A percentile compares a stretch with the other conserved stretches of the same genome.
Evolutionary conservation across 2,329 filamentous ascomycete species (phyloP).

Genomic region (Colletotrichum phormii): DNA sequence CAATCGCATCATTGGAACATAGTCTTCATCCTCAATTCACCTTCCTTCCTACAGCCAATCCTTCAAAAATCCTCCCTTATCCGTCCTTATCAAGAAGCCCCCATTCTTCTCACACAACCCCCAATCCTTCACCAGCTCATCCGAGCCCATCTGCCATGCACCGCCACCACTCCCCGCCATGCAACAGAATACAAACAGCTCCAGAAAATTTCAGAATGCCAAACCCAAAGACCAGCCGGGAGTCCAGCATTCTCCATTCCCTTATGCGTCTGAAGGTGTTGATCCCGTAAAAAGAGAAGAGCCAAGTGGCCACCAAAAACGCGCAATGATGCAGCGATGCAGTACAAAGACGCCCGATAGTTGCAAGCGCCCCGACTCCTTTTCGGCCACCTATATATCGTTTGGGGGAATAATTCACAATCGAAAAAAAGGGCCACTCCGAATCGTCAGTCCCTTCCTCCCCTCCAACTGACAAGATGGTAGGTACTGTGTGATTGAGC

Average conservation of each 20-base stretch:
- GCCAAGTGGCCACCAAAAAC: background rate
- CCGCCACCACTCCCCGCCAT: background rate
- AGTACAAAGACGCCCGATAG: background rate
- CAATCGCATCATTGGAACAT: background rate
- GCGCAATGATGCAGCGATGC: conserved; percentile 1
- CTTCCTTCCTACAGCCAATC: background rate
- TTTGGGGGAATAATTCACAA: conserved; percentile 1
- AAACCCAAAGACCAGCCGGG: conserved; percentile 29
- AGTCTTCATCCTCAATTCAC: background rate
- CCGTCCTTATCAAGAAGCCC: background rate
- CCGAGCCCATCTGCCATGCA: background rate
- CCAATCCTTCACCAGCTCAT: background rate
- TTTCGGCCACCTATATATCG: background rate
- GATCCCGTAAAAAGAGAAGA: background rate
- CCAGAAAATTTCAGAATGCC: conserved; percentile 24
- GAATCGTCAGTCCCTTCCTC: background rate
- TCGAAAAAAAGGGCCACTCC: background rate
- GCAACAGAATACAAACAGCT: background rate
- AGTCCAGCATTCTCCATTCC: conserved; percentile 22
- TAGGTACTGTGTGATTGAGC: background rate
- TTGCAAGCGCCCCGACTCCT: background rate
- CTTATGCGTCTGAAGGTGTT: background rate
- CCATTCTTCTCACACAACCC: too few relatives aligned
- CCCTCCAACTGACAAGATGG: background rate
- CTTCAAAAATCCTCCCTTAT: background rate